Evolutionary conservation across 176 grass and related monocot genomes (phyloP), one percentile per base, ranked within the genome.

Genomic region (Chrysopogon serrulatus): DNA sequence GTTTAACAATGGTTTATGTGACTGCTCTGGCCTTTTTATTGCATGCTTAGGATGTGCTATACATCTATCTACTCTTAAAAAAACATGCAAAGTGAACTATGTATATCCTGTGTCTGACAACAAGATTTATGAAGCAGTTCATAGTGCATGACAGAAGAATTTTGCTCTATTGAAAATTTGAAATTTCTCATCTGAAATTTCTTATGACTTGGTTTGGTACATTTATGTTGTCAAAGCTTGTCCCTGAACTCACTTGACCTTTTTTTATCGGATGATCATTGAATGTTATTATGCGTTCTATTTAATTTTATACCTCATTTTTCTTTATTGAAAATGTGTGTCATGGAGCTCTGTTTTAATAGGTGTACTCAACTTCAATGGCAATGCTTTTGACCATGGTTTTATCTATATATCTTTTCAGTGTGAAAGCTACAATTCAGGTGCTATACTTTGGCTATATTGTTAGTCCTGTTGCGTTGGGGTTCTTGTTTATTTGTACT

Each of bases 361-460:
- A 95, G 96, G 95, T 99, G 6, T 99, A 99, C 83, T 92, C 96
- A 84, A 99, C 96, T 73, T 99, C 96, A 76, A 99, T 99, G 96
- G 93, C 96, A 24, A 96, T 99, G 96, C 83, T 99, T 71, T 87
- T 99, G 54, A 99, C 96, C 11, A 95, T 95, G 89, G 81, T 99
- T 74, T 78, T 96, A 61, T 96, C 96, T 35, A 80, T 93, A 90
- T 98, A 87, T 74, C 88, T 98, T 84, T 98, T 99, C 65, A 90
- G 75, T 81, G 76, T 94, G 79, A 99, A 90, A 69, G 88, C 91
- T 68, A 99, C 96, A 62, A 74, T 99, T 88, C 96, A 95, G 96
- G 93, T 96, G 90, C 47, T 85, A 27, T 41, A 19, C 64, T 28
- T 26, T 68, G 69, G 27, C 30, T 80, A n/a, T 76, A 47, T 80